Base-by-base conservation (phyloP, 495 filamentous ascomycete genomes). In the Penicillium atrosanguineum region DNA sequence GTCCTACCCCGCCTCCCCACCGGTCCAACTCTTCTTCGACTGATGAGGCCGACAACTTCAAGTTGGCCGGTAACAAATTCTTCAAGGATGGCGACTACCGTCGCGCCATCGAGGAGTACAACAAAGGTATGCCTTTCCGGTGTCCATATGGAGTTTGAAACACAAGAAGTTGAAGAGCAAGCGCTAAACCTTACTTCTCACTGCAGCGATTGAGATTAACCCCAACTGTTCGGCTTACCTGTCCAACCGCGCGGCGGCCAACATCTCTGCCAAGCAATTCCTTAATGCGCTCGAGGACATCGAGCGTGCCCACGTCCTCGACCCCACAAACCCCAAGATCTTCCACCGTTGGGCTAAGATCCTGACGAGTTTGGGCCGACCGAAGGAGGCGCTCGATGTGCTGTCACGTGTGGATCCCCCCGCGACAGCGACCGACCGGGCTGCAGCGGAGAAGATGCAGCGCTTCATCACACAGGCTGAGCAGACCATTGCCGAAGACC, bases 241-340 rank as follows among this genome's bases (percentile, higher is more conserved):
- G 38, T 92, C 89, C 57, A 98, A 98, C 80, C 87, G 95, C 53
- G 91, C 95, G 23, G 94, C 94, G 7, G 95, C 94, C 12, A 88
- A 88, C 73, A 92, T 98, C 81, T 85, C 88, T 31, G 88, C 87
- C 39, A 83, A 85, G 51, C 83, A 85, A 60, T 97, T 82, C 64
- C 63, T 78, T 34, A 82, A 87, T 50, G 95, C 94, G 23, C 72
- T 97, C 44, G 89, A 93, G 38, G 94, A 97, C 65, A 89, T 88
- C 59, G 84, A 84, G 61, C 79, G 76, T 31, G 90, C 95, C 3
- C 81, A 87, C 36, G 88, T 91, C 48, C 72, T 95, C 21, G 90
- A 96, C 55, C 85, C 91, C 5, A 72, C 80, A 57, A 95, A 95
- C 59, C 59, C 85, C 31, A 97, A 97, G 72, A 89, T 94, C 46